Base-by-base conservation (phyloP, 805 yeast species). In the Schizosaccharomyces osmophilus region DNA sequence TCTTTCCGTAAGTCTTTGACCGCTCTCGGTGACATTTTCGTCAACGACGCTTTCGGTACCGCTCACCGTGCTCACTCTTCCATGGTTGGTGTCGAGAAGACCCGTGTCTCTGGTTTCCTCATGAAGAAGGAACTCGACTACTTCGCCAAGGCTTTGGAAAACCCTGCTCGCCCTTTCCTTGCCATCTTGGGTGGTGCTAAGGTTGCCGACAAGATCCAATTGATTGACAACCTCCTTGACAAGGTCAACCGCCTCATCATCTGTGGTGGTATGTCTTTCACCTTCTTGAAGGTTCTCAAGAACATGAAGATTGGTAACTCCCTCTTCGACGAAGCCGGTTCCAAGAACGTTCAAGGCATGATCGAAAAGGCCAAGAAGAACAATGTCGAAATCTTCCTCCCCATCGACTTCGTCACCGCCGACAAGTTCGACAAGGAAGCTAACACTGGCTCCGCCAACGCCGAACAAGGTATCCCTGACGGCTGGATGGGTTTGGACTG, bases 241-340 rank as follows among this genome's bases (percentile, higher is more conserved):
- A 93, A 93, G 82, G 97, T 93, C 71, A 85, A 93, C 77, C 76
- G 83, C 66, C 80, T 93, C 74, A 87, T 93, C 77, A 83, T 93
- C 71, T 97, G 98, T 74, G 98, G 98, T 79, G 98, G 98, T 78
- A 93, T 93, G 98, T 93, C 98, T 65, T 93, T 90, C 85, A 93
- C 98, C 70, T 93, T 93, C 83, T 87, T 86, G 82, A 93, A 93
- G 82, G 85, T 90, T 62, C 72, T 87, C 66, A 85, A 87, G 75
- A 79, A 80, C 73, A 82, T 87, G 77, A 75, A 82, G 43, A 93
- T 93, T 69, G 98, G 98, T 75, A 78, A 83, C 75, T 93, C 98
- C 48, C 79, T 93, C 72, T 93, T 72, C 77, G 98, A 93, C 74
- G 83, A 80, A 70, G 95, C 83, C 66, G 98, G 98, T 74, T 86